Evolutionary conservation across 495 filamentous ascomycete species (phyloP).

Genomic region (Xylaria acuta): DNA sequence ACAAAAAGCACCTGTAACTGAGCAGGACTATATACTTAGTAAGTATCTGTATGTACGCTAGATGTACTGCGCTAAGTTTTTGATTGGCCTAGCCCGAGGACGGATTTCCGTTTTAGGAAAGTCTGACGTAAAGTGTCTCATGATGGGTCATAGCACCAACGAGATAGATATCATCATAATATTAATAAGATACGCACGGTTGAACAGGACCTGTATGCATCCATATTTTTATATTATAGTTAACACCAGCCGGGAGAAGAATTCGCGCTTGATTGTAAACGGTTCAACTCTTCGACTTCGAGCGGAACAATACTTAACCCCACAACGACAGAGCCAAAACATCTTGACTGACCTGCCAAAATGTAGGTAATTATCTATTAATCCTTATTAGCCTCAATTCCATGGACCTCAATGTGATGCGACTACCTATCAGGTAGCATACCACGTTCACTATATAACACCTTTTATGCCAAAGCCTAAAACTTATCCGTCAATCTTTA

Average conservation of each 20-base stretch:
- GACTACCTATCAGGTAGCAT: too few relatives aligned
- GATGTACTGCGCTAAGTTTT: not conserved
- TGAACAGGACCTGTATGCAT: not conserved
- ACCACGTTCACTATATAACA: too few relatives aligned
- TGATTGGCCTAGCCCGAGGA: not conserved
- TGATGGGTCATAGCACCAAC: too few relatives aligned
- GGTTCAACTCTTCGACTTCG: not conserved
- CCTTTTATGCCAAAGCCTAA: too few relatives aligned
- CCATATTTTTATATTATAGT: not conserved
- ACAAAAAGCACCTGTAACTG: not conserved
- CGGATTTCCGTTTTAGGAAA: conserved; percentile 19
- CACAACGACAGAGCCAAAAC: not conserved
- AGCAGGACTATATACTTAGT: not conserved
- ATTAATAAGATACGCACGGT: not conserved
- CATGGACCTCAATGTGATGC: too few relatives aligned
- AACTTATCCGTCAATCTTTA: too few relatives aligned
- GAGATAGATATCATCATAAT: not conserved
- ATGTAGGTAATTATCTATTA: too few relatives aligned
- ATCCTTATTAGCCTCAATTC: too few relatives aligned
- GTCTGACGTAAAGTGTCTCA: conserved; percentile 4
- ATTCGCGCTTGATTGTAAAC: not conserved
- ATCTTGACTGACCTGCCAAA: not conserved
- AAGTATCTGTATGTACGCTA: not conserved
- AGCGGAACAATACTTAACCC: not conserved
- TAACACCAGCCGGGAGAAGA: not conserved